phyloP scores from a whole-genome alignment of 2,329 filamentous ascomycete species.

The Aspergillus sp. region DNA sequence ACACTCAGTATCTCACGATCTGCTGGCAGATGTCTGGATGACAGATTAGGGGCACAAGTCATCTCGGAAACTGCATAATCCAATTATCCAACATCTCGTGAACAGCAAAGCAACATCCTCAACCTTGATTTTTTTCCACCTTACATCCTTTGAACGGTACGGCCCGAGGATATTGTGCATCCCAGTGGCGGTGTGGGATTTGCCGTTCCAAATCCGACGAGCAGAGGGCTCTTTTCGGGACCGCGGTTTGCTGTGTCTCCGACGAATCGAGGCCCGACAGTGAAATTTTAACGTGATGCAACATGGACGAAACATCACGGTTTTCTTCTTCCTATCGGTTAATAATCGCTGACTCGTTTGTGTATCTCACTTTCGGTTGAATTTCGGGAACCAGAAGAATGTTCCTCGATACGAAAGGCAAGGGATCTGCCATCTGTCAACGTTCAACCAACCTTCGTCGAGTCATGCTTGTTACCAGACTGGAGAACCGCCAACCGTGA shows the following conservation, averaged over 20 bases:
- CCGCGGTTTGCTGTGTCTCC: not conserved
- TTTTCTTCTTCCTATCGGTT: no score
- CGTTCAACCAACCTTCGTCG: no score
- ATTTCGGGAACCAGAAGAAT: no score
- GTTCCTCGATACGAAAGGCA: no score
- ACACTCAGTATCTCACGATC: not conserved
- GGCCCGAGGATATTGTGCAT: conserved; percentile 1
- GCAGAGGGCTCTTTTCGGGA: not conserved
- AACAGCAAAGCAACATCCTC: not conserved
- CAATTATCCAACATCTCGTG: not conserved
- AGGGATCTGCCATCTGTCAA: no score
- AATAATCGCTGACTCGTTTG: no score
- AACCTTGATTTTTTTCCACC: not conserved
- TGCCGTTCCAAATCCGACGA: not conserved
- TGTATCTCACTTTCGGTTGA: no score
- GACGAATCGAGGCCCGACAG: not conserved
- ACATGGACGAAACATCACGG: no score
- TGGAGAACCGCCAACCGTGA: no score
- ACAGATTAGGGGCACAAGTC: not conserved
- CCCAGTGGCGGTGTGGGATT: not conserved
- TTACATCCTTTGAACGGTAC: not conserved
- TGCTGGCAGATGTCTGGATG: not conserved
- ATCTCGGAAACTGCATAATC: not conserved
- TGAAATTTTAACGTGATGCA: no score
- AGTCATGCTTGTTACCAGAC: no score